Conservation (phyloP, 805 yeast species). For the Clavispora asparagi region DNA sequence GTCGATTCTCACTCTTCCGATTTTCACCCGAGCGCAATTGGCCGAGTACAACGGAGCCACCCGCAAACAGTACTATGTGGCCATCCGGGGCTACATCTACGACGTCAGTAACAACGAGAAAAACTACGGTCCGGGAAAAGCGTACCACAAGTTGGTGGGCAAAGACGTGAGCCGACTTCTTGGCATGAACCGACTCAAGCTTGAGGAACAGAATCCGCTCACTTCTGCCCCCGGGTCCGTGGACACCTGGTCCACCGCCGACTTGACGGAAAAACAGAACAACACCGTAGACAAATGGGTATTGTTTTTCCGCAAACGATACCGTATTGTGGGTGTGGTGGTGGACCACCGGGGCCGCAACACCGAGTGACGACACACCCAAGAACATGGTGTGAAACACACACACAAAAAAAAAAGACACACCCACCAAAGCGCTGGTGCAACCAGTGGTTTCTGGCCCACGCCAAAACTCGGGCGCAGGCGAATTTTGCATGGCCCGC, state of each 20-base stretch:
- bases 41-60: conserved; percentile 27
- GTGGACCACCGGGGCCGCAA: conserved; percentile 21
- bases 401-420: too few species aligned
- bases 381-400: too few species aligned
- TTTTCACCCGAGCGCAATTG: conserved; percentile 30
- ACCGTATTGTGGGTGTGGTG: conserved; percentile 32
- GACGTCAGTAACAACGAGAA: conserved; percentile 66
- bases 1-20: conserved; percentile 26
- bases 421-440: too few species aligned
- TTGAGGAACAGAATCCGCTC: conserved; percentile 22
- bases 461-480: too few species aligned
- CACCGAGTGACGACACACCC: not conserved
- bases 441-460: too few species aligned
- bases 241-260: conserved; percentile 44
- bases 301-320: conserved; percentile 49
- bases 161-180: conserved; percentile 73
- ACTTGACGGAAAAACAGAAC: conserved; percentile 54
- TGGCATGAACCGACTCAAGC: conserved; percentile 50
- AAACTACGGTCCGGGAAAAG: conserved; percentile 73
- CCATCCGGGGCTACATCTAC: conserved; percentile 69
- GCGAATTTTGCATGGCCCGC: too few species aligned
- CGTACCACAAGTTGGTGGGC: conserved; percentile 69
- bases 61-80: conserved; percentile 53
- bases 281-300: conserved; percentile 72
- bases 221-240: conserved; percentile 18